A percentile compares a stretch with the other conserved stretches of the same genome.
Conservation (phyloP, 352 stramenopile genomes). For the Stramenopiles sp. region DNA sequence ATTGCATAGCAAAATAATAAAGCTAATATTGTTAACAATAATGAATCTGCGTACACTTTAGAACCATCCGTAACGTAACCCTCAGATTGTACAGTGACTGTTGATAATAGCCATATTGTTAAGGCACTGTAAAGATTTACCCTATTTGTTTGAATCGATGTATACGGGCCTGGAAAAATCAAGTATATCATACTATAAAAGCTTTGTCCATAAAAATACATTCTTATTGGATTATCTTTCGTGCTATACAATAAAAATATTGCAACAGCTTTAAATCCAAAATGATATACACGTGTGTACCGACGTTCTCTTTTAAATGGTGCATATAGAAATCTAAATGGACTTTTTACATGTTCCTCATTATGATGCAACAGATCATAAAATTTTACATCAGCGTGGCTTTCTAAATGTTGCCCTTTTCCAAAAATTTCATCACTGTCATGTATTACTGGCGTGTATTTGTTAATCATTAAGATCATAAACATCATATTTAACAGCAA, state of each 20-base stretch:
- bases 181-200: not conserved
- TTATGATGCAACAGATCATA: not conserved
- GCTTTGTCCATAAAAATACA: not conserved
- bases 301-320: not conserved
- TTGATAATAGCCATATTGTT: not conserved
- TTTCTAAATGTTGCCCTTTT: not conserved
- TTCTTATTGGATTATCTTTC: not conserved
- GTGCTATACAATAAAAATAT: not conserved
- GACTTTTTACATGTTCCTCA: not conserved
- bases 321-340: not conserved
- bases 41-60: not conserved
- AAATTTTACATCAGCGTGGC: not conserved
- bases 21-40: not conserved
- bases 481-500: conserved; percentile 4
- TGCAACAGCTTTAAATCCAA: not conserved
- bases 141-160: not conserved
- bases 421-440: not conserved
- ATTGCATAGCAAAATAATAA: not conserved
- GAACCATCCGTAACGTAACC: not conserved
- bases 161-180: not conserved
- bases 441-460: not conserved
- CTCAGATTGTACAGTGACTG: not conserved
- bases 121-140: not conserved
- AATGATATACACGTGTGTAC: not conserved
- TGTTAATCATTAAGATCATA: not conserved